phyloP scores from a whole-genome alignment of 306 rosid species.

The Vigna unguiculata region DNA sequence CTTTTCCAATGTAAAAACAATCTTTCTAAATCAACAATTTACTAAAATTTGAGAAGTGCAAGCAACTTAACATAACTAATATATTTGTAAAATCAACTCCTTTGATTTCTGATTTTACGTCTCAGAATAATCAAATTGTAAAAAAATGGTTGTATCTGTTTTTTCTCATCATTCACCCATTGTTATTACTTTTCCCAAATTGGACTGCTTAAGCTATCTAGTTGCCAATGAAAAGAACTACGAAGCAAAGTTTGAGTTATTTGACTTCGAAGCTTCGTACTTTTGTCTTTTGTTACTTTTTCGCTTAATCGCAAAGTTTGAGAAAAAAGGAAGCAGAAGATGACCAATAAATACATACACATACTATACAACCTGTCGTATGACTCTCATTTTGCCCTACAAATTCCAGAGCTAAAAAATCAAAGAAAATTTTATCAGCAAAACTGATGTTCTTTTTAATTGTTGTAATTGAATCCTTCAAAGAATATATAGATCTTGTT shows the following conservation, averaged over 20 bases:
- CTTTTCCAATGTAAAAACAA: neutral
- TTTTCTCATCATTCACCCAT: neutral
- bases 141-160: neutral
- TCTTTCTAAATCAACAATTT: neutral
- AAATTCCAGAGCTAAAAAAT: neutral
- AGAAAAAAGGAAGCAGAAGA: neutral
- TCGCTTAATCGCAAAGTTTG: constrained; percentile 5
- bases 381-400: neutral
- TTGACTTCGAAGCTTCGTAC: neutral
- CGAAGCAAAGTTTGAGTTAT: neutral
- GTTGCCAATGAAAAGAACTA: neutral
- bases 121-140: neutral
- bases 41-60: neutral
- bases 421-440: neutral
- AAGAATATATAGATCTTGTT: too few relatives aligned
- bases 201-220: neutral
- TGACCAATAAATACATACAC: neutral
- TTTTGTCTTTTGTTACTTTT: constrained; percentile 16
- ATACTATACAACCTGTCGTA: neutral
- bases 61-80: neutral
- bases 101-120: neutral
- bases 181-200: neutral
- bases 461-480: neutral
- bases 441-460: neutral
- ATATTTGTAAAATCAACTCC: neutral